Evolutionary conservation across 495 filamentous ascomycete species (phyloP).

Genomic region (Friedmanniomyces simplex): DNA sequence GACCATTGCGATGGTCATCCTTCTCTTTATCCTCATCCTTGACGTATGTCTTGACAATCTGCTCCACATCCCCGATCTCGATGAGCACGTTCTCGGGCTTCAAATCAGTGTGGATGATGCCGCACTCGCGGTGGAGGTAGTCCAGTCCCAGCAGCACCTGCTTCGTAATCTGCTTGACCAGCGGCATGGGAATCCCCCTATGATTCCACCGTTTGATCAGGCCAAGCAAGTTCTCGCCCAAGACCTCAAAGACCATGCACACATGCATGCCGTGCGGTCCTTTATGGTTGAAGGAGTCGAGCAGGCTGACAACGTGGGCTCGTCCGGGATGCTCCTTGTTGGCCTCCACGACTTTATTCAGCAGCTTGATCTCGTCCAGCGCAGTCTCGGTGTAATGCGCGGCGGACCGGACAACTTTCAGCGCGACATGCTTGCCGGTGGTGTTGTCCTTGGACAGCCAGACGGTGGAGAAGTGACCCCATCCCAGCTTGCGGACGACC

Average conservation of each 20-base stretch:
- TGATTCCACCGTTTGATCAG: constrained; percentile 99
- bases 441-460: constrained; percentile 92
- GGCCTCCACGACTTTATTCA: constrained; percentile 91
- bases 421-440: constrained; percentile 85
- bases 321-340: constrained; percentile 77
- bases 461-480: constrained; percentile 98
- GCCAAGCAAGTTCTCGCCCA: constrained; percentile 90
- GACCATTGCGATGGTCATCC: constrained; percentile 89
- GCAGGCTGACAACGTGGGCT: constrained; percentile 84
- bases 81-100: constrained; percentile 98
- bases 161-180: constrained; percentile 98
- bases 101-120: constrained; percentile 96
- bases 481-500: constrained; percentile 91
- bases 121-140: constrained; percentile 94
- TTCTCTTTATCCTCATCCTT: constrained; percentile 72
- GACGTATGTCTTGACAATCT: constrained; percentile 91
- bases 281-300: constrained; percentile 97
- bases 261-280: constrained; percentile 93
- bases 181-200: constrained; percentile 84
- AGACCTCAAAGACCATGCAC: constrained; percentile 98
- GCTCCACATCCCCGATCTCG: constrained; percentile 96
- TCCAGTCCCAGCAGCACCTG: constrained; percentile 92
- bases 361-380: constrained; percentile 96
- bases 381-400: constrained; percentile 98
- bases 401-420: constrained; percentile 95